These are phyloP conservation scores for Nicotiana sylvestris DNA, from an alignment of 257 asterid species.

Conservation along the genomic window DNA sequence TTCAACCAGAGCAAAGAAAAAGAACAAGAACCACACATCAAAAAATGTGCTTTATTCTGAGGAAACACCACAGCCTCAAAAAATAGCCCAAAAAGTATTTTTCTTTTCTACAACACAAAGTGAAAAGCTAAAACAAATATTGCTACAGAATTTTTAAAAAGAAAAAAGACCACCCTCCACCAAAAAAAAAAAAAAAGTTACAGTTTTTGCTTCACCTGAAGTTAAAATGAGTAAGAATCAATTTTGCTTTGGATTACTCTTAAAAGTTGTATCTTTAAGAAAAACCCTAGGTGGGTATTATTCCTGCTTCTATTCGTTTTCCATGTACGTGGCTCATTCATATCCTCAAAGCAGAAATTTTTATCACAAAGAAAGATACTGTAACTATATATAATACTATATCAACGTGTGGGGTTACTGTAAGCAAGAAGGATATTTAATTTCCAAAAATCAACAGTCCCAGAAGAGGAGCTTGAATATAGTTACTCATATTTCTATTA, in stretches of 20 bases:
- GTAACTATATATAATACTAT: constrained; percentile 14
- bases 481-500: background rate
- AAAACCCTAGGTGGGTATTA: constrained; percentile 11
- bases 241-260: background rate
- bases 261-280: background rate
- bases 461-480: background rate
- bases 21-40: constrained; percentile 37
- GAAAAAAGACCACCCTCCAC: background rate
- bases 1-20: constrained; percentile 17
- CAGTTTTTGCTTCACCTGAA: background rate
- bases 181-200: background rate
- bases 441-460: constrained; percentile 23
- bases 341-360: constrained; percentile 34
- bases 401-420: background rate
- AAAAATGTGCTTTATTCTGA: constrained; percentile 26
- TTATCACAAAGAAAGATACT: background rate
- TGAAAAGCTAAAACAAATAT: background rate
- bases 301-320: constrained; percentile 12
- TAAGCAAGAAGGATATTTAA: constrained; percentile 16
- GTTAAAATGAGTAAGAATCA: background rate
- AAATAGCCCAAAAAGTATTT: constrained; percentile 26
- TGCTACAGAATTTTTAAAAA: background rate
- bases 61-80: constrained; percentile 61
- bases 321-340: constrained; percentile 38
- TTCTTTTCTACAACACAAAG: background rate